These are phyloP conservation scores for Tuber aestivum DNA, from an alignment of 495 filamentous ascomycete genomes.

Conservation along the genomic window DNA sequence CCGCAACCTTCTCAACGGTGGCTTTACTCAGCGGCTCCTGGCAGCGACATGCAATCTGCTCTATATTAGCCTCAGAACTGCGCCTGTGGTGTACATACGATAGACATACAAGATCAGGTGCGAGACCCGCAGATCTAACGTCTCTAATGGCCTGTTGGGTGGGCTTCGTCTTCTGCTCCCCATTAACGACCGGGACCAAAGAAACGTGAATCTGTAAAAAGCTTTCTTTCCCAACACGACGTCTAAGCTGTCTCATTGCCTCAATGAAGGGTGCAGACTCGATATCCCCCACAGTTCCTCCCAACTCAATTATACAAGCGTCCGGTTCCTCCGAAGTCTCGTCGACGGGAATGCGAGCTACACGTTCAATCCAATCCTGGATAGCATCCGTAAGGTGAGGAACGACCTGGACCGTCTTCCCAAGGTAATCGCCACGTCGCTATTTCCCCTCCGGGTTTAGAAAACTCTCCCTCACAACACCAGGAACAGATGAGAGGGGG, in stretches of 20 bases:
- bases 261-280: slow-evolving; percentile 88
- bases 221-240: slow-evolving; percentile 67
- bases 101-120: slow-evolving; percentile 66
- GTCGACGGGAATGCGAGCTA: slow-evolving; percentile 80
- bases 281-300: slow-evolving; percentile 83
- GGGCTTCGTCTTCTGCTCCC: slow-evolving; percentile 97
- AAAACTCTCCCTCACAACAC: not conserved
- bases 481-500: not conserved
- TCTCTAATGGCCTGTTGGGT: slow-evolving; percentile 84
- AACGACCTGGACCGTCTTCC: slow-evolving; percentile 88
- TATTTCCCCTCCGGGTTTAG: slow-evolving; percentile 45
- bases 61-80: slow-evolving; percentile 11
- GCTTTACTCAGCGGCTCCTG: slow-evolving; percentile 60
- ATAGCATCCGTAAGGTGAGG: slow-evolving; percentile 87
- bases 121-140: slow-evolving; percentile 67
- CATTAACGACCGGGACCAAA: slow-evolving; percentile 63
- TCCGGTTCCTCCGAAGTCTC: slow-evolving; percentile 75
- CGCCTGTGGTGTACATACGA: not conserved
- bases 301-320: slow-evolving; percentile 81
- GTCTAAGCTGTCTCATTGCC: slow-evolving; percentile 69
- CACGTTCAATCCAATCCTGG: slow-evolving; percentile 85
- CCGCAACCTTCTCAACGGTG: slow-evolving; percentile 84
- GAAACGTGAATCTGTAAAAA: slow-evolving; percentile 83
- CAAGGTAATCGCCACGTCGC: slow-evolving; percentile 77
- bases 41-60: slow-evolving; percentile 84